Evolutionary conservation across 495 filamentous ascomycete genomes (phyloP), one percentile per base, ranked within the genome.

Genomic region (Neurospora tetrasperma): DNA sequence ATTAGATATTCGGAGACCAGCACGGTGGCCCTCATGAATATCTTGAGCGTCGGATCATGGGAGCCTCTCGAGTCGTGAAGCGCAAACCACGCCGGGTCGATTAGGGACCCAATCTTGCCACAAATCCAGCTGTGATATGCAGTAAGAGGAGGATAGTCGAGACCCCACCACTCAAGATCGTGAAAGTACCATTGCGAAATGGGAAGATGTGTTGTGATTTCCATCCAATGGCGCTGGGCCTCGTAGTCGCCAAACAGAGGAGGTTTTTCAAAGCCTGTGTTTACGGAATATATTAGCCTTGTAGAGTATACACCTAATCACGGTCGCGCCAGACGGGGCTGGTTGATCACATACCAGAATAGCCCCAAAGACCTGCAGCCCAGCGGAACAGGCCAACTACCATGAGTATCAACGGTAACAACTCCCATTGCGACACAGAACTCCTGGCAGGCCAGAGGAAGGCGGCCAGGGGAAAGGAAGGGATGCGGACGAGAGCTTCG

Each of bases 221-320:
- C 96, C 95, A 98, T 98, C 96, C 96, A 99, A 78, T 99, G 96
- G 76, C 96, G 82, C 80, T 99, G 96, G 8, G 96, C 96, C 81
- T 99, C 96, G 79, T 97, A 98, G 80, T 99, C 96, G 71, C 96
- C 96, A 76, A 96, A 90, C 90, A 97, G 94, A 18, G 96, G 96
- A 4, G 94, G 94, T 48, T 89, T 88, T 74, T 90, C 82, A 74
- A 90, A 92, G 69, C 94, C 93, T 94, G 71, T 0, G 42, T 20
- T 27, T 69, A 73, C 70, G 5, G 7, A 76, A 7, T 38, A 38
- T 27, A 42, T 54, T 43, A 43, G 41, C 69, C 20, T 27, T 46
- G 35, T 23, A 23, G 23, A 16, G 23, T 14, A 4, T 31, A 42
- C 9, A 42, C 7, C 39, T n/a, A 72, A 27, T 44, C 16, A n/a